Percentiles rank a stretch among this genome's conserved stretches.
Evolutionary conservation across 2,329 filamentous ascomycete genomes (phyloP).

Genomic region (Ascosphaera pollenicola): DNA sequence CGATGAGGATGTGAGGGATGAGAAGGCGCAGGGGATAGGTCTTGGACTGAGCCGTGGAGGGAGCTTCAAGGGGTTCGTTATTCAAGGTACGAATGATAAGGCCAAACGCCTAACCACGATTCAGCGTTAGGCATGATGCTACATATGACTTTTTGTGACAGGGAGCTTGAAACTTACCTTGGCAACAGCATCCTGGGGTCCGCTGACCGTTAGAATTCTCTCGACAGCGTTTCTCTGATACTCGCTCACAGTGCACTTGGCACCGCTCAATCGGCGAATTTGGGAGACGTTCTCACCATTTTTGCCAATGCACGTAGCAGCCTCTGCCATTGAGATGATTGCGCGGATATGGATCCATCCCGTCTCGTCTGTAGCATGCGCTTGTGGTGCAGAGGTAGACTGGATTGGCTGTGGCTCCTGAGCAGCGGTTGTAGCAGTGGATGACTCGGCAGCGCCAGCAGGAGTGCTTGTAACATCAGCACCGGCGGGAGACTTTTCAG

Average conservation of each 20-base stretch:
- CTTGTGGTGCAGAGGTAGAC: constrained; percentile 32
- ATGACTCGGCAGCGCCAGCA: constrained; percentile 5
- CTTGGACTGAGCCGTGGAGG: constrained; percentile 86
- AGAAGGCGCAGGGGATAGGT: constrained; percentile 90
- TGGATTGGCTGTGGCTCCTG: constrained; percentile 36
- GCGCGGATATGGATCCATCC: constrained; percentile 94
- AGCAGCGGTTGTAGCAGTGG: constrained; percentile 6
- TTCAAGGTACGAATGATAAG: constrained; percentile 96
- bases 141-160: neutral
- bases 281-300: constrained; percentile 96
- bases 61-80: constrained; percentile 73
- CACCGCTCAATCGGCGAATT: constrained; percentile 82
- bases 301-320: constrained; percentile 95
- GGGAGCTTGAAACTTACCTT: constrained; percentile 43
- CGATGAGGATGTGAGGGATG: constrained; percentile 91
- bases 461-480: constrained; percentile 30
- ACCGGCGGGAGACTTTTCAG: constrained; percentile 23
- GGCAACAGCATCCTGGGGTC: constrained; percentile 84
- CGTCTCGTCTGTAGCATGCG: constrained; percentile 49
- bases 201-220: constrained; percentile 92
- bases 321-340: constrained; percentile 92
- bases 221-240: constrained; percentile 94
- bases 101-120: constrained; percentile 53
- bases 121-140: constrained; percentile 4
- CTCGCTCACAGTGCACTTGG: constrained; percentile 97